Evolutionary conservation across 2,329 filamentous ascomycete genomes (phyloP), one percentile per base, ranked within the genome.

Genomic region (Chaetomium strumarium): DNA sequence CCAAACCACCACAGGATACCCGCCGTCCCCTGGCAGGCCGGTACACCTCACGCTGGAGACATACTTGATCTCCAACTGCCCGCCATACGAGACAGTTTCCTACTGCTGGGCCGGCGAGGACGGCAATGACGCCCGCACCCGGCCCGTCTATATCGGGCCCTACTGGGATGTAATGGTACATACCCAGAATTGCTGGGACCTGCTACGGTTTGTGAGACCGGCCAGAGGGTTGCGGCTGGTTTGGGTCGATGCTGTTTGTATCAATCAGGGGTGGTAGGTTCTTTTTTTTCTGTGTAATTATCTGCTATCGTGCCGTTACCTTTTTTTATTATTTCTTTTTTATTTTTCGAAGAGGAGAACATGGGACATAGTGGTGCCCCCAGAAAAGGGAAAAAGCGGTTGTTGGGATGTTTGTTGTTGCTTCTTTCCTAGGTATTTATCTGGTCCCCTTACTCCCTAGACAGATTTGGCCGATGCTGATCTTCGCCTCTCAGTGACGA

Each of bases 71-170:
- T n/a, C 52, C 47, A 62, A 52, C 42, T 58, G 57, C 24, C 64
- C 63, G 1, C 59, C 66, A 30, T 66, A 66, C 47, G 64, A 67
- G 41, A 58, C 62, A 1, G 58, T 61, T 4, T 66, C 64, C 1
- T 66, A 67, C 42, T 58, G 57, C 5, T 67, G 65, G 65, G 62
- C 24, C 3, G 64, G 63, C 13, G 64, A 67, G 43, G 53, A 60
- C 12, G 58, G 41, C 2, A 62, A 67, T 38, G 57, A 30, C n/a
- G 46, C 55, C 0, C 55, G 40, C 0, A 55, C 49, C 13, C 14
- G 30, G 3, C 63, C 61, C 17, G 49, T 64, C 5, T 64, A 47
- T 37, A 39, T 61, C 20, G 60, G 60, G 3, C 34, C 42, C 1
- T 62, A 58, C 43, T 65, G 62, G 61, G 60, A 63, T 45, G 51